Base-by-base conservation (phyloP, 306 rosid genomes). In the Glycyrrhiza uralensis region DNA sequence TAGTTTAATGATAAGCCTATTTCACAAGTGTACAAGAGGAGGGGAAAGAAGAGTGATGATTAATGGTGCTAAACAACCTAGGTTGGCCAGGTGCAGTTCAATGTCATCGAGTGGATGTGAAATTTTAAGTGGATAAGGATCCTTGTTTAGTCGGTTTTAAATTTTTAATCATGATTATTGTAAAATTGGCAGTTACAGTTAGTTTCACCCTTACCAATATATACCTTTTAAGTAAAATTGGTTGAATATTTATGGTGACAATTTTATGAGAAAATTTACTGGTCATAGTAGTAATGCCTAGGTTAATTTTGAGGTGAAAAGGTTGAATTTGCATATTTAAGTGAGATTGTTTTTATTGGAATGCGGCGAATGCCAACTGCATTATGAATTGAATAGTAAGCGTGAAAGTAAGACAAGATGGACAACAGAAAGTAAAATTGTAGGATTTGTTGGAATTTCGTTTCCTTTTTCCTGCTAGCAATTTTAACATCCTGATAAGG, bases 181-280 rank as follows among this genome's bases (percentile, higher is more conserved):
- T 52, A 18, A 54, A 51, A 42, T 51, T 64, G 38, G 4, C 8
- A 1, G 36, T 17, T 64, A 42, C 18, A 23, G 17, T 15, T 54
- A 39, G 58, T 76, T 76, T 55, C 41, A 30, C 42, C 33, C 20
- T 22, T 23, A 29, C 18, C 20, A 39, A 29, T n/a, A 17, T n/a
- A 17, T 2, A 54, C 55, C 41, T 78, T 71, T 39, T 64, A 32
- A 56, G 46, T 32, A 20, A n/a, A 66, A 47, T 57, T 58, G 71
- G 57, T 26, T 38, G 41, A 38, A 35, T 7, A 35, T 67, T 60
- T 54, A 18, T 26, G 68, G 68, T 41, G 8, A 36, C 23, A 38
- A 11, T 38, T 52, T 63, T 35, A 75, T 35, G 19, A 36, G 45
- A 19, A 69, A 61, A 13, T 29, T 20, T 20, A 20, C 5, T 38